Conservation (phyloP, 1,139 yeast species). For the Suhomyces kunorum region DNA sequence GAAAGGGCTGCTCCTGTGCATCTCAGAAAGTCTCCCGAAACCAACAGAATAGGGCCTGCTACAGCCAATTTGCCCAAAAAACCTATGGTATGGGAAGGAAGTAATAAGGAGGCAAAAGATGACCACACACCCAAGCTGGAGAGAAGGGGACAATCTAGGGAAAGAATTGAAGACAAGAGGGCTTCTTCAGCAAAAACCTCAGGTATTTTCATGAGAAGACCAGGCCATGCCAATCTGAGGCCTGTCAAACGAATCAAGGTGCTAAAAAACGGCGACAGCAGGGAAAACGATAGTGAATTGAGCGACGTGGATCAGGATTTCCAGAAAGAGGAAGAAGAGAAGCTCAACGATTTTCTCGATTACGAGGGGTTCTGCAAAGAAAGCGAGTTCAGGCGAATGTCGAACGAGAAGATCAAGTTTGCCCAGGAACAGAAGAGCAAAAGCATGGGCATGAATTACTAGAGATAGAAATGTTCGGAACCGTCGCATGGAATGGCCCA, state of each 20-base stretch:
- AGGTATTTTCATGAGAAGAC: slow-evolving; percentile 8
- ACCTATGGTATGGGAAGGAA: background rate
- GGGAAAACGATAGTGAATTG: slow-evolving; percentile 25
- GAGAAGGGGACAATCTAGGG: background rate
- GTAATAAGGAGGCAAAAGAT: background rate
- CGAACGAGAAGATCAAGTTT: slow-evolving; percentile 12
- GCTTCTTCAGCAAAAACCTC: slow-evolving; percentile 4
- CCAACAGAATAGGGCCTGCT: background rate
- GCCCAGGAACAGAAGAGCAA: slow-evolving; percentile 12
- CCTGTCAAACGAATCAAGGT: slow-evolving; percentile 10
- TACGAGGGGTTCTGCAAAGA: slow-evolving; percentile 16
- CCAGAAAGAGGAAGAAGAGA: slow-evolving; percentile 20
- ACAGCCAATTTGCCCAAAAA: slow-evolving; percentile 4
- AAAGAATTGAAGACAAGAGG: background rate
- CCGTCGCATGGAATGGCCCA: background rate
- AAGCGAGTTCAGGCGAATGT: slow-evolving; percentile 14
- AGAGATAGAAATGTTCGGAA: background rate
- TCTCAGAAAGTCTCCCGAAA: slow-evolving; percentile 1
- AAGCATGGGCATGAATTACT: slow-evolving; percentile 16
- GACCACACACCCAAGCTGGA: background rate
- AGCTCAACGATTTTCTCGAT: slow-evolving; percentile 16
- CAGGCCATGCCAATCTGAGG: background rate
- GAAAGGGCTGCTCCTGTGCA: slow-evolving; percentile 4
- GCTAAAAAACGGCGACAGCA: slow-evolving; percentile 8
- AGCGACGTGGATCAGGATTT: slow-evolving; percentile 27